Base-by-base conservation (phyloP, 192 early-diverging fungal genomes). In the Coemansia sp. region DNA sequence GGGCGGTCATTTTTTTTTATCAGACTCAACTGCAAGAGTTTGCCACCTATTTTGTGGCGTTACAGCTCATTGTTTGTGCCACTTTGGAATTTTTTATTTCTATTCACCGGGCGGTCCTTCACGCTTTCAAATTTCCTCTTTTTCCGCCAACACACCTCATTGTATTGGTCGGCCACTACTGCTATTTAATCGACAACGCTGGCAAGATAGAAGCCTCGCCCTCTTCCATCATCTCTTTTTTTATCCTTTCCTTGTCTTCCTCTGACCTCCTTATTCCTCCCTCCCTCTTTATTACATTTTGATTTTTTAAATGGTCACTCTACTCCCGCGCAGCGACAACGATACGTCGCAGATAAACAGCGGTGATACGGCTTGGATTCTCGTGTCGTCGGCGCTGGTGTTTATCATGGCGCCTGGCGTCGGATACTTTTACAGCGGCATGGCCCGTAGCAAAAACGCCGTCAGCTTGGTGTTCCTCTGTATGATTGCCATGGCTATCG, bases 321-420 rank as follows among this genome's bases (percentile, higher is more conserved):
- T 70, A 1, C 31, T 69, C n/a, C 65, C 49, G 52, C 47, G 74
- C 39, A 65, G 64, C 57, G 74, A 73, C 58, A 43, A 66, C 5
- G 81, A 79, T 27, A 68, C 71, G 47, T 71, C 71, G 44, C 73
- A 79, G 18, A 76, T 85, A 41, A 62, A 79, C 65, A 64, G 60
- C 55, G 80, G 84, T 47, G 91, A 92, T 67, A 89, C 90, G 22
- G 84, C 88, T 8, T 93, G 87, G 86, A 86, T 94, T n/a, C 73
- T 94, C 29, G 64, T 87, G 38, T 85, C 87, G 20, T 85, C 94
- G 4, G 91, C 90, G 1, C 76, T 97, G 46, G 95, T 98, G 43
- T 95, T 95, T 80, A 85, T 98, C 69, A 99, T 99, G 96, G 89
- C 91, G 27, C 97, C 97, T 2, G 97, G 94, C 41, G 89, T 99